Evolutionary conservation across 345 rosid genomes (phyloP).

Genomic region (Mercurialis annua): DNA sequence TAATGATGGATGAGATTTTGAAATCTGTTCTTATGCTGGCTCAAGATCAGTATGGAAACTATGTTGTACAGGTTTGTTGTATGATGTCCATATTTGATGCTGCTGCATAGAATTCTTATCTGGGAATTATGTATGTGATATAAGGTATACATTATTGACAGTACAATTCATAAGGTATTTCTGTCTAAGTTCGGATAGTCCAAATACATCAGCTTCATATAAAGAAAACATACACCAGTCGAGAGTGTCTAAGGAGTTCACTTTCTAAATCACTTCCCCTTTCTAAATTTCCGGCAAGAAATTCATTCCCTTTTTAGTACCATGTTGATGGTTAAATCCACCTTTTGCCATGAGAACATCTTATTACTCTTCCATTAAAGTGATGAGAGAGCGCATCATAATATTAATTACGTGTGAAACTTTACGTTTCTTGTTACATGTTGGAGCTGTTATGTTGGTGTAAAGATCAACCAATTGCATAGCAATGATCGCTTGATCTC

Average conservation of each 20-base stretch:
- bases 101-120: not conserved
- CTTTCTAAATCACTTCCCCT: not conserved
- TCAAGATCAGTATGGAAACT: slow-evolving; percentile 96
- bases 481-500: not conserved
- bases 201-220: not conserved
- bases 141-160: not conserved
- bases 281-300: not conserved
- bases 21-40: slow-evolving; percentile 85
- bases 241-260: not conserved
- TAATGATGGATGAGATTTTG: slow-evolving; percentile 85
- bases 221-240: not conserved
- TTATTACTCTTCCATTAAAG: not conserved
- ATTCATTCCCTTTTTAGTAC: not conserved
- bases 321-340: not conserved
- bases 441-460: too few species aligned
- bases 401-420: too few species aligned
- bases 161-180: not conserved
- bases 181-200: not conserved
- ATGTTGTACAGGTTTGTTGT: slow-evolving; percentile 88
- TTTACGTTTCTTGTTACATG: too few species aligned
- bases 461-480: too few species aligned
- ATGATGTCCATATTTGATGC: not conserved
- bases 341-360: not conserved
- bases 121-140: not conserved
- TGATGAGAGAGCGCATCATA: not conserved